These are phyloP conservation scores for Heterobasidion irregulare DNA, from an alignment of 1,284 basidiomycete species.

Conservation along the genomic window DNA sequence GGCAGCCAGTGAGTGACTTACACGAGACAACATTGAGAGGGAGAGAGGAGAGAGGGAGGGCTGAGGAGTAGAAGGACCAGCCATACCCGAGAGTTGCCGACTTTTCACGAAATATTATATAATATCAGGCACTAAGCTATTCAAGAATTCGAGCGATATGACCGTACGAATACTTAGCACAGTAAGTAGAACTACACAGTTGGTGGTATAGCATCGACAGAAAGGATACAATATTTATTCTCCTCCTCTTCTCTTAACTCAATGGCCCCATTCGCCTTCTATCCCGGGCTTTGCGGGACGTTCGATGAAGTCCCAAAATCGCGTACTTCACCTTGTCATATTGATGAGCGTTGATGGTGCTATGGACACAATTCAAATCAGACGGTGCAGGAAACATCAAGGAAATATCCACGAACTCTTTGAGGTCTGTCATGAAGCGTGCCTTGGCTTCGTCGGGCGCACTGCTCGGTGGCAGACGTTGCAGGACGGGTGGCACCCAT, in stretches of 20 bases:
- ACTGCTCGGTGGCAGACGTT: constrained; percentile 57
- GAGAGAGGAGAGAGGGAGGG: neutral
- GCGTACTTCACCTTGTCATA: constrained; percentile 77
- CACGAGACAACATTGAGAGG: constrained; percentile 38
- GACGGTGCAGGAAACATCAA: constrained; percentile 3
- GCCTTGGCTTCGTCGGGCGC: constrained; percentile 66
- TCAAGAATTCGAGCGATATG: no score
- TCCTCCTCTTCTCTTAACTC: constrained; percentile 19
- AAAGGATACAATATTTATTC: constrained; percentile 1
- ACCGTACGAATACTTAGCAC: no score
- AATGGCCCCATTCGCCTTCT: constrained; percentile 45
- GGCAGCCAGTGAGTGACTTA: constrained; percentile 45
- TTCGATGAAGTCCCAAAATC: constrained; percentile 53
- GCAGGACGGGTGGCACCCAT: constrained; percentile 70
- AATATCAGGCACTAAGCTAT: no score
- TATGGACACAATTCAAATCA: constrained; percentile 18
- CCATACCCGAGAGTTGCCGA: no score
- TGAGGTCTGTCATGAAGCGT: constrained; percentile 69
- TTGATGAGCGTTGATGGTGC: constrained; percentile 55
- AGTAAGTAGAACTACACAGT: neutral
- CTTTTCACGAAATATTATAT: no score
- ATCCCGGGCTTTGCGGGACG: constrained; percentile 62
- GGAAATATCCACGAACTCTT: constrained; percentile 35
- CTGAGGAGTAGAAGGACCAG: neutral
- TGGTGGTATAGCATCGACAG: neutral